These are phyloP conservation scores for Spiraea crenata DNA, from an alignment of 331 rosid species.

Conservation along the genomic window DNA sequence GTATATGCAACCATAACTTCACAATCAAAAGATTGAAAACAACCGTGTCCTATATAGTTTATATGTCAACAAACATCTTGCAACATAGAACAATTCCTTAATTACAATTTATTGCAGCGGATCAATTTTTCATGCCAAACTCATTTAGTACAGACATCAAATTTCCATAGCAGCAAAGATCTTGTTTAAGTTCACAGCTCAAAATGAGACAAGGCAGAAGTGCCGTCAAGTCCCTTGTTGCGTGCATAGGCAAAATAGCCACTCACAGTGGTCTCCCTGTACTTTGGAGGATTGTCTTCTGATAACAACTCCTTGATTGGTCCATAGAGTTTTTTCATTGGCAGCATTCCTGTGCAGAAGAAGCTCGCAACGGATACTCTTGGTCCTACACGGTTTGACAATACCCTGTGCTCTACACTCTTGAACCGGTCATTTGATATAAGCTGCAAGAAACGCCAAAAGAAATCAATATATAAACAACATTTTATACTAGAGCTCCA, in stretches of 20 bases:
- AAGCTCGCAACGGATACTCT: slow-evolving; percentile 48
- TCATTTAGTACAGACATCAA: neutral
- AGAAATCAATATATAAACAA: neutral
- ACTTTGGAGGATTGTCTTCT: slow-evolving; percentile 48
- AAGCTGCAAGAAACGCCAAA: slow-evolving; percentile 18
- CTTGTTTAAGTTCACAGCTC: neutral
- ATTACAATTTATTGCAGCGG: too few species aligned
- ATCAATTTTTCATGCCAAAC: neutral
- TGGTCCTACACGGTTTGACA: slow-evolving; percentile 38
- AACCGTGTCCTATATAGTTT: too few species aligned
- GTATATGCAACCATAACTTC: too few species aligned
- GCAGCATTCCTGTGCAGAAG: slow-evolving; percentile 18
- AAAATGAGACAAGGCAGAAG: slow-evolving; percentile 34
- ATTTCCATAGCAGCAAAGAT: too few species aligned
- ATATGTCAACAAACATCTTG: too few species aligned
- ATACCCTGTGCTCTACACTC: slow-evolving; percentile 51
- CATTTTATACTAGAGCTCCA: neutral
- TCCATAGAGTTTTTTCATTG: slow-evolving; percentile 35
- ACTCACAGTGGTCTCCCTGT: slow-evolving; percentile 34
- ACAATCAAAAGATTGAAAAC: too few species aligned
- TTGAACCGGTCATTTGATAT: slow-evolving; percentile 37
- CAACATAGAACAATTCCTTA: too few species aligned
- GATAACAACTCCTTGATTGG: slow-evolving; percentile 58
- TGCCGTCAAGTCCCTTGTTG: slow-evolving; percentile 24
- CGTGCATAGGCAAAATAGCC: neutral